Base-by-base conservation (phyloP, 352 stramenopile species). In the Plasmopara muralis region DNA sequence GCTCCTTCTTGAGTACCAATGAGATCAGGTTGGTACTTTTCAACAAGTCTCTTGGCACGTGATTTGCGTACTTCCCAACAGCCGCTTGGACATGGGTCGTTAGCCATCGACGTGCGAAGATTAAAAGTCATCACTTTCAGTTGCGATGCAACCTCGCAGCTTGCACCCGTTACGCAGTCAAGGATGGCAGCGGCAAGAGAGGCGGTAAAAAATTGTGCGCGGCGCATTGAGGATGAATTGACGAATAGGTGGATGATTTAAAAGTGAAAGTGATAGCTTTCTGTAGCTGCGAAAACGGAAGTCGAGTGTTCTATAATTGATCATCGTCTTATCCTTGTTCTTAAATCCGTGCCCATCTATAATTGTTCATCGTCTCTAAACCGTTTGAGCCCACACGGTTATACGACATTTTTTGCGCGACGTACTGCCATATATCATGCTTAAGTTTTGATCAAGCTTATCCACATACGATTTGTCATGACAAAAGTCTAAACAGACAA, bases 111-210 rank as follows among this genome's bases (percentile, higher is more conserved):
- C 35, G 78, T 89, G 41, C 78, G 75, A 30, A 89, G 37, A 38
- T 89, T 89, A 51, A 89, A 84, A 49, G 68, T 86, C 75, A 86
- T 86, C 28, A 86, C 66, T 34, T 79, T 79, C 44, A 84, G 46
- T 33, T 41, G 41, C 38, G 41, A 39, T 14, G 48, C 40, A 30
- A 33, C 31, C 13, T 5, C 29, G 43, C 45, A 61, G 12, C 47
- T 61, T 40, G 25, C 45, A 12, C 46, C 41, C 14, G 15, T 46
- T 18, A 31, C 51, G 28, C 4, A 9, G 30, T 35, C 37, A 10
- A 55, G 5, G 34, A 38, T 47, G 12, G 39, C 45, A 40, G n/a
- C 20, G 4, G 33, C 15, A 5, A 64, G 0, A 2, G 38, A 20
- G 38, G 42, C 41, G 29, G 40, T 15, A n/a, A 62, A 5, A 42